These are phyloP conservation scores for Tylopilus felleus DNA, from an alignment of 768 basidiomycete genomes.

Conservation along the genomic window DNA sequence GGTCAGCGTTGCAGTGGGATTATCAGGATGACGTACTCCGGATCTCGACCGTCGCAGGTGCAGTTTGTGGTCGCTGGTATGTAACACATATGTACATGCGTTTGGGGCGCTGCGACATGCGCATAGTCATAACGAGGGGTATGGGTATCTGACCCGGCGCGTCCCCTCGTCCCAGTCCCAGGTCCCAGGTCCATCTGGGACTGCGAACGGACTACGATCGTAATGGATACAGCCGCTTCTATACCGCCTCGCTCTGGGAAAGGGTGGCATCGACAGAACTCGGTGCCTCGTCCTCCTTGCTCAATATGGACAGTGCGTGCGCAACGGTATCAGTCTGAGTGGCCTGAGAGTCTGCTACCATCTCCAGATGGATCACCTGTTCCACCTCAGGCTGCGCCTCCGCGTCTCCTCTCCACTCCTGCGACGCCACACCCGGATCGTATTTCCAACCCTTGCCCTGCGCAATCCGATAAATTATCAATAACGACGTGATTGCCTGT, in stretches of 20 bases:
- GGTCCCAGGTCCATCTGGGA: not conserved
- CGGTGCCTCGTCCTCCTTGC: conserved; percentile 2
- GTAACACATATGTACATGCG: conserved; percentile 1
- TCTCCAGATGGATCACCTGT: not conserved
- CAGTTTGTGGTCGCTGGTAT: not conserved
- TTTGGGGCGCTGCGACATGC: not conserved
- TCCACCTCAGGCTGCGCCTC: not conserved
- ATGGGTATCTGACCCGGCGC: not conserved
- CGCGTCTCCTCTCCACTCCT: conserved; percentile 15
- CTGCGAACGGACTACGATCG: not conserved
- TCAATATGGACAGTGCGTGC: not conserved
- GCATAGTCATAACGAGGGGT: not conserved
- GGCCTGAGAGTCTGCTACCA: not conserved
- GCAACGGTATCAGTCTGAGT: not conserved
- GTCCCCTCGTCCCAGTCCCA: not conserved
- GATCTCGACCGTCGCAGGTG: not conserved
- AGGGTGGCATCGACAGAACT: not conserved
- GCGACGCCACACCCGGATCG: conserved; percentile 1
- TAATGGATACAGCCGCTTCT: not conserved
- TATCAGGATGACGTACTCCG: no score
- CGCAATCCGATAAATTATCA: conserved; percentile 23
- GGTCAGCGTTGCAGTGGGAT: no score
- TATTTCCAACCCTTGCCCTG: conserved; percentile 15
- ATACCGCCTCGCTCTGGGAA: not conserved
- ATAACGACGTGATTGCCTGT: conserved; percentile 15